Evolutionary conservation across 2,329 filamentous ascomycete genomes (phyloP).

Genomic region (Capronia americana): DNA sequence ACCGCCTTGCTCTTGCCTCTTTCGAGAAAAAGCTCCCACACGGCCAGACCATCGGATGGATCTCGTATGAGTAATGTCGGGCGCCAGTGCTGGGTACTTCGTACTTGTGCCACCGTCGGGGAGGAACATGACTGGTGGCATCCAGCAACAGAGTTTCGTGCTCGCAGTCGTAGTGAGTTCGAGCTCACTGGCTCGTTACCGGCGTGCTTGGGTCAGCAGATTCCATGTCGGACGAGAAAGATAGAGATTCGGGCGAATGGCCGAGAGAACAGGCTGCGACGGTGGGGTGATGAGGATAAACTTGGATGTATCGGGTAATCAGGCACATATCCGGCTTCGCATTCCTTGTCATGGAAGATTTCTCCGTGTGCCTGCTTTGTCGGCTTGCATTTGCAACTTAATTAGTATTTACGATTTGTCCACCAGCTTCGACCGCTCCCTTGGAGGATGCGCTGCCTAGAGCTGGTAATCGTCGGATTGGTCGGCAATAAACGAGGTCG

Average conservation of each 20-base stretch:
- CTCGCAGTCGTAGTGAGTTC: not conserved
- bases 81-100: not conserved
- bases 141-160: not conserved
- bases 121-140: not conserved
- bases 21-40: not conserved
- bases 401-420: not conserved
- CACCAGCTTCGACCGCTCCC: not conserved
- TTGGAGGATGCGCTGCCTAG: not conserved
- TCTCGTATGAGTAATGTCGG: constrained; percentile 16
- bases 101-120: not conserved
- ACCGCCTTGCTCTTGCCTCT: constrained; percentile 3
- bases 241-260: constrained; percentile 9
- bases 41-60: not conserved
- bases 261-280: not conserved
- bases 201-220: constrained; percentile 4
- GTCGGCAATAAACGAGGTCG: not conserved
- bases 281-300: not conserved
- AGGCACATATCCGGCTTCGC: constrained; percentile 13
- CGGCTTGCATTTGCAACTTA: not conserved
- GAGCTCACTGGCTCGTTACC: not conserved
- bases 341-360: not conserved
- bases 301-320: constrained; percentile 20
- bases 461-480: not conserved
- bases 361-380: not conserved
- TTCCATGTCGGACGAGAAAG: constrained; percentile 8